Base-by-base conservation (phyloP, 345 rosid species). In the Eucalyptus cloeziana region DNA sequence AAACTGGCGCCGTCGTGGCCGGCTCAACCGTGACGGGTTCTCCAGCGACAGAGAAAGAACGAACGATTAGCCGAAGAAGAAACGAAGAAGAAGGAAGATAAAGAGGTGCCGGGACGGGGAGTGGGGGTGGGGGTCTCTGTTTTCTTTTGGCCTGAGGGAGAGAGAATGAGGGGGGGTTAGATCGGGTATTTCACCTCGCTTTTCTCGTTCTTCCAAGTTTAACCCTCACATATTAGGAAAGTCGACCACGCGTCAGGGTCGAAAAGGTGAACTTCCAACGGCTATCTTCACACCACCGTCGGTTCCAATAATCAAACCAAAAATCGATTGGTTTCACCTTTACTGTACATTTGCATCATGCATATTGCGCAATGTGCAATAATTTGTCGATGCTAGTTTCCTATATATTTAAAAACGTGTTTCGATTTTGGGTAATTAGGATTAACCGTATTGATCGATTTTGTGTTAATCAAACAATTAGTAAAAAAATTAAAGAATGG, bases 381-480 rank as follows among this genome's bases (percentile, higher is more conserved):
- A 31, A 67, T 31, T 31, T 64, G 37, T 30, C 1, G n/a, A 60
- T 7, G 76, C 19, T n/a, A 7, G 10, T n/a, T 67, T n/a, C 2
- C 22, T 7, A 1, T 64, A 13, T 16, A 51, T 16, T 6, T 16
- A 51, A 31, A 15, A n/a, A n/a, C 3, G 10, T 9, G 5, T 69
- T 69, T 69, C 11, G 2, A 16, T 67, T 67, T 31, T 51, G 43
- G 31, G 19, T 67, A 67, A 67, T 67, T 15, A n/a, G 1, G 5
- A 4, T 69, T 69, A 3, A 71, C 1, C 9, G 3, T 9, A 37
- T 71, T 1, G 0, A 33, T 31, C 4, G 13, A 71, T 71, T 10
- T 4, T 71, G 25, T 71, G 25, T 33, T 33, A 3, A 33, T 71
- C 7, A 33, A 71, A 17, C 6, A 10, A 21, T 17, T 13, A 13